Evolutionary conservation across 2,329 filamentous ascomycete genomes (phyloP).

Genomic region (Thyridium curvatum): DNA sequence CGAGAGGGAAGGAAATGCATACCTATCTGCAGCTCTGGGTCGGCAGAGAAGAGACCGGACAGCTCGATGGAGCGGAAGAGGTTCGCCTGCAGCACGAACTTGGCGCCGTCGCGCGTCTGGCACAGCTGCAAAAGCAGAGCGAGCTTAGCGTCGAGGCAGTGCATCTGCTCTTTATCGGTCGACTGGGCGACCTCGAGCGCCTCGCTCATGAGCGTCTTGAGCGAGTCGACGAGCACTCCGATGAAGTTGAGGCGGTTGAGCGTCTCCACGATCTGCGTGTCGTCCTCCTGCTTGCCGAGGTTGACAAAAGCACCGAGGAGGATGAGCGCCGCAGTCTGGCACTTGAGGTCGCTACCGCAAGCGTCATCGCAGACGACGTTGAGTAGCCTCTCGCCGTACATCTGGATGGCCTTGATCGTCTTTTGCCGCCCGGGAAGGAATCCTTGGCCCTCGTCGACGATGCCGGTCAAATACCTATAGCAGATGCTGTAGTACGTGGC

Average conservation of each 20-base stretch:
- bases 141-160: conserved; percentile 64
- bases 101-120: conserved; percentile 78
- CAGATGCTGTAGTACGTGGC: conserved; percentile 88
- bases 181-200: conserved; percentile 41
- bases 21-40: conserved; percentile 84
- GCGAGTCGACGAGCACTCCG: conserved; percentile 80
- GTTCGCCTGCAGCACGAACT: conserved; percentile 81
- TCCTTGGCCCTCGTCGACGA: conserved; percentile 48
- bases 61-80: conserved; percentile 76
- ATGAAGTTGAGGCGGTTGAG: conserved; percentile 87
- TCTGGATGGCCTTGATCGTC: conserved; percentile 64
- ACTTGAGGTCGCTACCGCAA: conserved; percentile 73
- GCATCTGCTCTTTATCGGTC: conserved; percentile 36
- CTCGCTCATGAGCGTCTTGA: conserved; percentile 71
- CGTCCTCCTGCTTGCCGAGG: conserved; percentile 65
- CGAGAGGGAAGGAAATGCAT: conserved; percentile 9
- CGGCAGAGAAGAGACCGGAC: conserved; percentile 80
- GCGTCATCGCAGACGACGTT: conserved; percentile 91
- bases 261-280: conserved; percentile 68
- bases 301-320: conserved; percentile 74
- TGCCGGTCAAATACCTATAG: conserved; percentile 74
- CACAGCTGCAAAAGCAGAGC: conserved; percentile 78
- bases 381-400: conserved; percentile 70
- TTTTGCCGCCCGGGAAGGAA: conserved; percentile 43
- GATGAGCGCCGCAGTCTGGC: conserved; percentile 79